Evolutionary conservation across 768 basidiomycete genomes (phyloP), one percentile per base, ranked within the genome.

Genomic region (Mycena floridula): DNA sequence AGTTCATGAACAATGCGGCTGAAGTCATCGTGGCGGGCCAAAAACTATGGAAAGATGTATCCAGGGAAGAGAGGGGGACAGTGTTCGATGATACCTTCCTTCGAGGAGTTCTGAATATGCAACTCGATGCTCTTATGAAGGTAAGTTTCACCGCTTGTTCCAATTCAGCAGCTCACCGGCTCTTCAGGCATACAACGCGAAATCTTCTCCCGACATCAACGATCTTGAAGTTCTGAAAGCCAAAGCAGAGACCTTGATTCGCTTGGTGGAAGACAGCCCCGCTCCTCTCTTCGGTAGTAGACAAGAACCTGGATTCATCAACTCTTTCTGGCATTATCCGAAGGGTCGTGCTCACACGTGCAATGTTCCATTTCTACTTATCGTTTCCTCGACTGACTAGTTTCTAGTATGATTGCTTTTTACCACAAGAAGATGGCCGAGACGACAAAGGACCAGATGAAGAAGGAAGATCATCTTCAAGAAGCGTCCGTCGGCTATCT

Each of bases 91-190:
- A 41, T n/a, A 44, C 50, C 5, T 56, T 56, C 35, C 16, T 45
- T 3, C 49, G 51, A 13, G 53, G 53, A 7, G 18, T 56, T 9
- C 45, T 46, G 23, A n/a, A 39, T 2, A 22, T 52, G 6, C 46
- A 54, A 23, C 37, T 56, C 7, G 45, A 56, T 1, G 25, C 50
- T 20, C 16, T 56, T n/a, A 52, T 54, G 44, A 30, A 50, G 44
- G 55, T 54, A 26, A 18, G 15, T n/a, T 28, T n/a, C 6, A 35
- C 32, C 15, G 53, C 24, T 15, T 38, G 9, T 12, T 12, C 25
- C 9, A 9, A 42, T 42, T 3, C n/a, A n/a, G n/a, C n/a, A n/a
- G n/a, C n/a, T n/a, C n/a, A n/a, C n/a, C n/a, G n/a, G n/a, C n/a
- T 4, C 20, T 23, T n/a, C 28, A 4, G 21, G 1, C 15, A 42